Evolutionary conservation across 441 rosid genomes (phyloP).

Genomic region (Mallotus japonicus): DNA sequence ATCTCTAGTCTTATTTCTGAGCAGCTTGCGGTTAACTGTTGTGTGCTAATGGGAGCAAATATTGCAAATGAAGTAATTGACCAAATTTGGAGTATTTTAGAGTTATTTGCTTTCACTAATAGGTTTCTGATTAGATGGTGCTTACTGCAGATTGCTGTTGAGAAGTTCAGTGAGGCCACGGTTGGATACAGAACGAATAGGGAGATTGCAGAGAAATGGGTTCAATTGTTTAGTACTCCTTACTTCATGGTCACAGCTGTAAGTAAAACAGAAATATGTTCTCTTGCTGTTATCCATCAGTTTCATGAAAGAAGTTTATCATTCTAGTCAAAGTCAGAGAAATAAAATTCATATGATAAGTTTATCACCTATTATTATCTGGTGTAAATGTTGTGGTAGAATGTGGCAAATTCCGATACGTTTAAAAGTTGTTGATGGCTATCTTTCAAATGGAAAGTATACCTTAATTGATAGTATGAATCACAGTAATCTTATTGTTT

Average conservation of each 20-base stretch:
- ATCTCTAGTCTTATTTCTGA: constrained; percentile 78
- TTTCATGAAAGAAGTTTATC: not conserved
- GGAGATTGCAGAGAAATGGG: constrained; percentile 82
- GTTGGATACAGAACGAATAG: constrained; percentile 70
- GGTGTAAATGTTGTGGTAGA: not conserved
- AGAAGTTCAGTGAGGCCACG: constrained; percentile 96
- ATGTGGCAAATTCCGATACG: not conserved
- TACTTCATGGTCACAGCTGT: constrained; percentile 89
- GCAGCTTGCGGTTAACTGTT: constrained; percentile 70
- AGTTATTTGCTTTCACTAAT: constrained; percentile 14
- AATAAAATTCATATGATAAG: not conserved
- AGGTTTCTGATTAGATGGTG: constrained; percentile 17
- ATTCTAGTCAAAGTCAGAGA: too few species aligned
- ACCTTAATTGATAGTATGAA: not conserved
- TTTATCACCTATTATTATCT: not conserved
- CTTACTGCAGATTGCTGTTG: constrained; percentile 69
- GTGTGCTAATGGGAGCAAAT: constrained; percentile 96
- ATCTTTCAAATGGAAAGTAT: not conserved
- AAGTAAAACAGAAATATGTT: constrained; percentile 29
- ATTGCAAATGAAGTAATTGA: constrained; percentile 83
- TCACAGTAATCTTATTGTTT: not conserved
- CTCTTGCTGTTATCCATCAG: not conserved
- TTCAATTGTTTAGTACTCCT: constrained; percentile 74
- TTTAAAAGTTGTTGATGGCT: not conserved
- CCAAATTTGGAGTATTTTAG: constrained; percentile 1